Percentiles rank a stretch among this genome's conserved stretches.
Evolutionary conservation across 2,329 filamentous ascomycete genomes (phyloP).

Genomic region (Cryphonectria nitschkei): DNA sequence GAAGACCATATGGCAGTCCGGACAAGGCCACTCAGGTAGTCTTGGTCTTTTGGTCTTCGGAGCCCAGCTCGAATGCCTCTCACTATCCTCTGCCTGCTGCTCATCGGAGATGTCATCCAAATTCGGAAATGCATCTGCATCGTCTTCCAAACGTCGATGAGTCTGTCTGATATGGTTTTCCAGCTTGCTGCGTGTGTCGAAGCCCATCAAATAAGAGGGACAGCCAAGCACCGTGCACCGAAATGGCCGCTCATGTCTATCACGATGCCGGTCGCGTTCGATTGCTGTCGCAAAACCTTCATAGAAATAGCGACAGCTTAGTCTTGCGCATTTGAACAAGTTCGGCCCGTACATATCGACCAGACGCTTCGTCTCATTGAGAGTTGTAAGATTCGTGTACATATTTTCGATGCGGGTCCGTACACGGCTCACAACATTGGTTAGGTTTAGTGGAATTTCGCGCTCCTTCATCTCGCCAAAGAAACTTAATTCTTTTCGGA

Average conservation of each 20-base stretch:
- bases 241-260: slow-evolving; percentile 42
- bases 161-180: background rate
- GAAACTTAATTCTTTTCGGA: slow-evolving; percentile 7
- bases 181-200: background rate
- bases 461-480: slow-evolving; percentile 2
- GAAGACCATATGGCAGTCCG: slow-evolving; percentile 10
- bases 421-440: background rate
- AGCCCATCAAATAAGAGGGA: background rate
- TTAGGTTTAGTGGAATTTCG: slow-evolving; percentile 8
- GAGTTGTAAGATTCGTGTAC: background rate
- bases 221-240: slow-evolving; percentile 34
- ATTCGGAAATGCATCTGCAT: background rate
- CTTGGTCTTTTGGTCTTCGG: background rate
- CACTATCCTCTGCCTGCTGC: too few relatives aligned
- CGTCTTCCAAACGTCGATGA: background rate
- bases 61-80: too few relatives aligned
- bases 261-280: slow-evolving; percentile 40
- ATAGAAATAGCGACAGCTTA: slow-evolving; percentile 46
- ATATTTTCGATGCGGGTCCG: slow-evolving; percentile 22
- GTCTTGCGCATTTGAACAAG: slow-evolving; percentile 43
- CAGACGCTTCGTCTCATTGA: slow-evolving; percentile 29
- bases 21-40: background rate
- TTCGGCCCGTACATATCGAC: slow-evolving; percentile 40
- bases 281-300: slow-evolving; percentile 41
- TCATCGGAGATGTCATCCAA: background rate